These are phyloP conservation scores for Infundibulicybe gibba DNA, from an alignment of 768 basidiomycete species.

Conservation along the genomic window DNA sequence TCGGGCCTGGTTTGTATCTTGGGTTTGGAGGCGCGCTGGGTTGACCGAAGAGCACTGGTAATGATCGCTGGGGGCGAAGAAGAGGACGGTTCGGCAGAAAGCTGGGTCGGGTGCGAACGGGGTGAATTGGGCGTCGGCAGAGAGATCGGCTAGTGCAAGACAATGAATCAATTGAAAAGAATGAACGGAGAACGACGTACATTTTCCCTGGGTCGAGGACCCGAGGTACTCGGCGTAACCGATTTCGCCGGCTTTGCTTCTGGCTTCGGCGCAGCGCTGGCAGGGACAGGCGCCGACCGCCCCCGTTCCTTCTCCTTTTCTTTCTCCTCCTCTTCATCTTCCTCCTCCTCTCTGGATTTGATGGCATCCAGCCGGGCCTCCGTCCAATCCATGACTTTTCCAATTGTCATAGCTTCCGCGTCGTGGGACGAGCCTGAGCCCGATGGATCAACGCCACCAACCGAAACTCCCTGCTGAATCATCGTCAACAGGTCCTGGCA, in stretches of 20 bases:
- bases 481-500: conserved; percentile 79
- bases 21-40: conserved; percentile 20
- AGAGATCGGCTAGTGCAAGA: conserved; percentile 12
- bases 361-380: conserved; percentile 80
- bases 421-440: conserved; percentile 40
- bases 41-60: conserved; percentile 15
- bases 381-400: conserved; percentile 80
- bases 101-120: conserved; percentile 13
- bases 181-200: conserved; percentile 21
- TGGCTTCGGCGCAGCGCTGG: conserved; percentile 12
- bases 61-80: conserved; percentile 27
- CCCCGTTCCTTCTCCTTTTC: conserved; percentile 50
- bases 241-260: conserved; percentile 9
- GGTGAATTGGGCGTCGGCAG: conserved; percentile 28
- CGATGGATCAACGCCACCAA: conserved; percentile 40
- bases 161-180: conserved; percentile 9
- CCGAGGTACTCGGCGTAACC: conserved; percentile 4
- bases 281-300: conserved; percentile 16
- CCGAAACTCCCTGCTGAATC: conserved; percentile 81
- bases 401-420: conserved; percentile 63
- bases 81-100: conserved; percentile 26
- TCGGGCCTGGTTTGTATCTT: conserved; percentile 15
- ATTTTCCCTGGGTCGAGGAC: conserved; percentile 15
- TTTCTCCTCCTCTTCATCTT: conserved; percentile 76
- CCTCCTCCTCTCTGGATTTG: conserved; percentile 71